Percentiles rank a stretch among this genome's conserved stretches.
phyloP scores from a whole-genome alignment of 2,329 filamentous ascomycete species.

The Curvularia sp. region DNA sequence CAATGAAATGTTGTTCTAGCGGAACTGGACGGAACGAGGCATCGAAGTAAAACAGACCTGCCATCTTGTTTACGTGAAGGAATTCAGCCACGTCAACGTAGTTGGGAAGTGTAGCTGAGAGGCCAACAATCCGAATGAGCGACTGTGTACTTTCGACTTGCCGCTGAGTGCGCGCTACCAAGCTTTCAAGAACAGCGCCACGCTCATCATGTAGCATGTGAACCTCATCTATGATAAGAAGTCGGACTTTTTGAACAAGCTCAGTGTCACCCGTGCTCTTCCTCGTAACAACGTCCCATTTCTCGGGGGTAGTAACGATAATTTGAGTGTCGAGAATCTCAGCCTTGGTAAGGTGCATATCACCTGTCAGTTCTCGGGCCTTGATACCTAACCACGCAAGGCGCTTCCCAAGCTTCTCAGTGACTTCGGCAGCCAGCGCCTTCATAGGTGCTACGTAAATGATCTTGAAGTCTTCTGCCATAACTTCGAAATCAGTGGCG shows the following conservation, averaged over 20 bases:
- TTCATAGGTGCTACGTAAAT: slow-evolving; percentile 99
- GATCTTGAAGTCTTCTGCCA: slow-evolving; percentile 91
- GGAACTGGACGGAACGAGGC: slow-evolving; percentile 94
- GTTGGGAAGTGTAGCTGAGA: slow-evolving; percentile 95
- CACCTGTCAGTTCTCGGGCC: slow-evolving; percentile 92
- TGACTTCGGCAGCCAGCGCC: slow-evolving; percentile 93
- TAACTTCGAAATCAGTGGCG: slow-evolving; percentile 81
- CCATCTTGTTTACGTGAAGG: slow-evolving; percentile 90
- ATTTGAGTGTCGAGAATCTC: slow-evolving; percentile 97
- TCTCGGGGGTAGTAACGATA: slow-evolving; percentile 97
- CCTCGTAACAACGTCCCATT: slow-evolving; percentile 98
- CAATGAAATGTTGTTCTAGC: slow-evolving; percentile 95
- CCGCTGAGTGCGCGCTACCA: slow-evolving; percentile 92
- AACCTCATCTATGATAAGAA: slow-evolving; percentile 97
- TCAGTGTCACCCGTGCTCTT: slow-evolving; percentile 98
- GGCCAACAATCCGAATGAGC: slow-evolving; percentile 91
- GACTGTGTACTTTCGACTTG: slow-evolving; percentile 99
- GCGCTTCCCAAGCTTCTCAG: slow-evolving; percentile 89
- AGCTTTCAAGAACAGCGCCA: slow-evolving; percentile 91
- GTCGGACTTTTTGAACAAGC: slow-evolving; percentile 92
- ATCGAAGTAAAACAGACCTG: slow-evolving; percentile 96
- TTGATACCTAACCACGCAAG: slow-evolving; percentile 92
- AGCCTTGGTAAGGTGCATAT: slow-evolving; percentile 97
- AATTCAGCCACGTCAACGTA: slow-evolving; percentile 98
- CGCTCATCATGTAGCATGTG: slow-evolving; percentile 99